phyloP scores from a whole-genome alignment of 129 eudicot genomes.

The Heracleum sosnowskyi region DNA sequence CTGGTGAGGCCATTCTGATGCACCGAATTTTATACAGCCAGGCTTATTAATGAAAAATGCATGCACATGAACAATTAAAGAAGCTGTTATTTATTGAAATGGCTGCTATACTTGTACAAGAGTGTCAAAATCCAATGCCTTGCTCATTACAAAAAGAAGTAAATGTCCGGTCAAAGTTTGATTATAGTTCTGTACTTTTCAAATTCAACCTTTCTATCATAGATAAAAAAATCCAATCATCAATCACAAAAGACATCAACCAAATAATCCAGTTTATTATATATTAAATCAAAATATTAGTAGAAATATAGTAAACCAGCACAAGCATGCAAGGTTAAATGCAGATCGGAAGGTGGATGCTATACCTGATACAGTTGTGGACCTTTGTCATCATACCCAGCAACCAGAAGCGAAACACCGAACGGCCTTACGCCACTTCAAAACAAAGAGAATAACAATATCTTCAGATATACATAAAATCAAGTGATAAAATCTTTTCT shows the following conservation, averaged over 20 bases:
- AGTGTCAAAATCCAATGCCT: neutral
- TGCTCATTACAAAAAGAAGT: neutral
- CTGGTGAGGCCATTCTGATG: neutral
- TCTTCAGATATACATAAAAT: neutral
- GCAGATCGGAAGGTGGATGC: neutral
- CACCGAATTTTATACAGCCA: neutral
- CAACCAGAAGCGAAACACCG: constrained; percentile 76
- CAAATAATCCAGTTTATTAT: neutral
- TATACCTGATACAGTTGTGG: constrained; percentile 91
- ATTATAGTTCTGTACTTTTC: neutral
- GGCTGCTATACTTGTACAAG: neutral
- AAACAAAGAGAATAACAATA: neutral
- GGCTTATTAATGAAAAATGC: neutral
- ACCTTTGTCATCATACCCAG: constrained; percentile 87
- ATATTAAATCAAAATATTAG: too few species aligned
- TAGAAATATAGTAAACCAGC: neutral
- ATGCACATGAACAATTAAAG: neutral
- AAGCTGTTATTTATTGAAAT: neutral
- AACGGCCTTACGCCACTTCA: constrained; percentile 84
- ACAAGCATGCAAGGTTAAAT: neutral
- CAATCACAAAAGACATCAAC: neutral
- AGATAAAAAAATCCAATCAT: neutral
- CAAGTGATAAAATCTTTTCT: neutral
- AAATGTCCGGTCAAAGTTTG: neutral
- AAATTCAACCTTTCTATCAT: neutral